phyloP scores from a whole-genome alignment of 2,329 filamentous ascomycete genomes.

The Colletotrichum sp. region DNA sequence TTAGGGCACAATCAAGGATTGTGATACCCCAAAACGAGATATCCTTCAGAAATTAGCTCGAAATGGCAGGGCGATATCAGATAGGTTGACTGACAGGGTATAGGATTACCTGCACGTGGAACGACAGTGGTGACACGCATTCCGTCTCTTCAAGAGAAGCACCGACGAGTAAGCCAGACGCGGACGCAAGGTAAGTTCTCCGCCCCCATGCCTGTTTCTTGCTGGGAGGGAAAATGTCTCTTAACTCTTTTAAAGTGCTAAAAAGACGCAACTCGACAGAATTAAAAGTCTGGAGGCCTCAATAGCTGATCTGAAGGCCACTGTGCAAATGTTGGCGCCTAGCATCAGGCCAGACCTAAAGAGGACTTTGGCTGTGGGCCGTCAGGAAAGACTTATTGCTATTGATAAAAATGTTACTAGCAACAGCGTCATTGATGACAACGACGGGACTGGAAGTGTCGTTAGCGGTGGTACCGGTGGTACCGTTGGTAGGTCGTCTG shows the following conservation, averaged over 20 bases:
- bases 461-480: neutral
- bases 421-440: neutral
- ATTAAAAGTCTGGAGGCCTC: slow-evolving; percentile 10
- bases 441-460: neutral
- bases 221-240: neutral
- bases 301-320: slow-evolving; percentile 8
- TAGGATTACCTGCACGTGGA: slow-evolving; percentile 18
- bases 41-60: too few species aligned
- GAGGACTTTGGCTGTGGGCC: neutral
- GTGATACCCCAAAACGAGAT: neutral
- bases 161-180: neutral
- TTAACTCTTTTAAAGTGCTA: neutral
- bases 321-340: slow-evolving; percentile 4
- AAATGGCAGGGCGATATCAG: neutral
- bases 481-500: neutral
- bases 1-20: neutral
- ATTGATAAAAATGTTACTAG: neutral
- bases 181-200: slow-evolving; percentile 3
- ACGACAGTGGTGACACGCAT: slow-evolving; percentile 18
- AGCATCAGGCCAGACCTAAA: neutral
- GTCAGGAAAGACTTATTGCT: neutral
- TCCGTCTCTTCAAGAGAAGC: slow-evolving; percentile 4
- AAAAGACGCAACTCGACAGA: neutral
- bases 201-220: neutral
- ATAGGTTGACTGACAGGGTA: neutral